Evolutionary conservation across 805 yeast species (phyloP), one percentile per base, ranked within the genome.

Genomic region (Barnettozyma botsteinii): DNA sequence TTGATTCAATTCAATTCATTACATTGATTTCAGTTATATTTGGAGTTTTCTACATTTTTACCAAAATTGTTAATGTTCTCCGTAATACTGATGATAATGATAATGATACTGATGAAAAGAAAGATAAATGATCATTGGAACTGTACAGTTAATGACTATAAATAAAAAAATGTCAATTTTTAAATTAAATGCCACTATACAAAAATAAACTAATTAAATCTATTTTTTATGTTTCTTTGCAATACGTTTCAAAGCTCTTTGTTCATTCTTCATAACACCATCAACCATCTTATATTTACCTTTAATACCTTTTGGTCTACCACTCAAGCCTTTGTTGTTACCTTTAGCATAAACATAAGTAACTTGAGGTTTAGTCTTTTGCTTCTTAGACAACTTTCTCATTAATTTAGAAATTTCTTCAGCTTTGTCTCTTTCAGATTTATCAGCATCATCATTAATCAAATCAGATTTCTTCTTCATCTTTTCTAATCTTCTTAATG

Each of bases 211-310:
- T 29, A 21, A 18, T 15, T 14, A 14, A 9, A 17, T 11, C 56
- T 61, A 66, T 61, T 82, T 82, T 66, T 77, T 84, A 57, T 81
- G 72, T 69, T 85, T 87, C 74, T 89, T 93, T 20, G 87, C 84
- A 51, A 89, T 85, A 61, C 98, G 80, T 58, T 76, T 81, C 57
- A 91, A 70, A 12, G 98, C 96, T 51, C 98, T 73, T 72, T 84
- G 89, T 67, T 93, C 99, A 63, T 93, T 93, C 85, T 93, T 93
- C 83, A 87, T 71, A 17, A 81, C 85, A 72, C 98, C 98, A 66
- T 93, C 99, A 53, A 93, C 98, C 98, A 93, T 93, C 81, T 86
- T 93, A 70, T 93, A 93, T 62, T 86, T 88, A 66, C 99, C 99
- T 64, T 81, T 87, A 52, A 93, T 79, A 62, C 98, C 99, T 67